Conservation (phyloP, 345 rosid genomes). For the Salix purpurea region DNA sequence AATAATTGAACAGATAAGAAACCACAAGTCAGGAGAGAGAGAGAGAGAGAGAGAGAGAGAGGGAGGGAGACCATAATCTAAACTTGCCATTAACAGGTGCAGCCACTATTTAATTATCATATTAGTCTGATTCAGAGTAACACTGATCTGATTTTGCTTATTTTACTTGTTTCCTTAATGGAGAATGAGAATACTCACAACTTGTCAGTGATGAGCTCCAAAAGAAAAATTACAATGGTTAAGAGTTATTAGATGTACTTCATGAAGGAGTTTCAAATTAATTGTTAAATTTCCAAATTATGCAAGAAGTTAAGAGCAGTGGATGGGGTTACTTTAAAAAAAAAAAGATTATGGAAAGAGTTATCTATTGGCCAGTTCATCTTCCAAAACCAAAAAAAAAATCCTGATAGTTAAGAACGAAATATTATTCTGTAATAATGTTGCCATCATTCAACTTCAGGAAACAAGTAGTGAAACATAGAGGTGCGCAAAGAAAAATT, state of each 20-base stretch:
- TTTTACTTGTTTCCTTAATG: neutral
- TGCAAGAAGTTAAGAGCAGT: neutral
- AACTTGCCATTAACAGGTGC: neutral
- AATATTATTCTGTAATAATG: too few relatives aligned
- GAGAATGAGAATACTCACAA: neutral
- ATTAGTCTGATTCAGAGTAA: too few relatives aligned
- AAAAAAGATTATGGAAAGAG: neutral
- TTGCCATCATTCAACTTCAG: neutral
- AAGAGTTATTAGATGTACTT: neutral
- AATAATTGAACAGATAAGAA: neutral
- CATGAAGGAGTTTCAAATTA: neutral
- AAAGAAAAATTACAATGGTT: neutral
- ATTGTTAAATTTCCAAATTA: neutral
- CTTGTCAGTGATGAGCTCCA: neutral
- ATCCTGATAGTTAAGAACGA: neutral
- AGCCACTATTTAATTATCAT: neutral
- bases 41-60: neutral
- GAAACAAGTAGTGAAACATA: neutral
- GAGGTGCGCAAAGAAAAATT: neutral
- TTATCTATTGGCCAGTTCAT: neutral
- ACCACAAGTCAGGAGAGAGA: neutral
- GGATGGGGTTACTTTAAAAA: neutral
- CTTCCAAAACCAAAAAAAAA: neutral
- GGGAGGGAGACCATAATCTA: constrained; percentile 4
- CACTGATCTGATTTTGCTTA: too few relatives aligned